Conservation (phyloP, 2,329 filamentous ascomycete genomes). For the Myriangium duriaei region DNA sequence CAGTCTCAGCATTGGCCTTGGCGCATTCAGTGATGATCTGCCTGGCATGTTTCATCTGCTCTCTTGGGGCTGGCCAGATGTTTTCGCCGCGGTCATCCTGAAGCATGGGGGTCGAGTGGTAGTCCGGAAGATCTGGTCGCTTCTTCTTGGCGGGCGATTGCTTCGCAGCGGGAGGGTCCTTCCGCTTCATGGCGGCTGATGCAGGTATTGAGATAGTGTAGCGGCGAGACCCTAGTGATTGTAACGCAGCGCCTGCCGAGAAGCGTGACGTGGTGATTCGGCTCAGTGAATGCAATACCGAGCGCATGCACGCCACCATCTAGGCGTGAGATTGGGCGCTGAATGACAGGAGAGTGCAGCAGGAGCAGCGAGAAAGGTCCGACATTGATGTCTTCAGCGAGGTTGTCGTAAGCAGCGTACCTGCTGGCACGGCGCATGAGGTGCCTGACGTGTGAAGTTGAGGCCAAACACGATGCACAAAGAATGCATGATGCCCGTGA, state of each 20-base stretch:
- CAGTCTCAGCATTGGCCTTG: conserved; percentile 35
- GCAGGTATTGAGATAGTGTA: too few species aligned
- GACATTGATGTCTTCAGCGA: too few species aligned
- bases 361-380: too few species aligned
- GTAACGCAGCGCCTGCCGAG: too few species aligned
- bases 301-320: background rate
- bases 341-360: background rate
- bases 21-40: conserved; percentile 47
- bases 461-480: too few species aligned
- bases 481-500: too few species aligned
- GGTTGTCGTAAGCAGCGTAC: too few species aligned
- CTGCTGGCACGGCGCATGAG: too few species aligned
- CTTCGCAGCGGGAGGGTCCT: conserved; percentile 18
- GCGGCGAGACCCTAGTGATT: too few species aligned
- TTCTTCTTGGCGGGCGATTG: conserved; percentile 9
- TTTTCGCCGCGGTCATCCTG: conserved; percentile 34
- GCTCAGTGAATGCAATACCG: background rate
- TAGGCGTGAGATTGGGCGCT: background rate
- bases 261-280: too few species aligned
- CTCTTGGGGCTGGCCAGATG: conserved; percentile 49
- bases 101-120: conserved; percentile 31
- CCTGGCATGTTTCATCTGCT: conserved; percentile 44
- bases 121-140: conserved; percentile 28
- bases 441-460: too few species aligned
- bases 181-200: conserved; percentile 17